Evolutionary conservation across 352 stramenopile genomes (phyloP), one percentile per base, ranked within the genome.

Genomic region (Phytophthora fragariaefolia): DNA sequence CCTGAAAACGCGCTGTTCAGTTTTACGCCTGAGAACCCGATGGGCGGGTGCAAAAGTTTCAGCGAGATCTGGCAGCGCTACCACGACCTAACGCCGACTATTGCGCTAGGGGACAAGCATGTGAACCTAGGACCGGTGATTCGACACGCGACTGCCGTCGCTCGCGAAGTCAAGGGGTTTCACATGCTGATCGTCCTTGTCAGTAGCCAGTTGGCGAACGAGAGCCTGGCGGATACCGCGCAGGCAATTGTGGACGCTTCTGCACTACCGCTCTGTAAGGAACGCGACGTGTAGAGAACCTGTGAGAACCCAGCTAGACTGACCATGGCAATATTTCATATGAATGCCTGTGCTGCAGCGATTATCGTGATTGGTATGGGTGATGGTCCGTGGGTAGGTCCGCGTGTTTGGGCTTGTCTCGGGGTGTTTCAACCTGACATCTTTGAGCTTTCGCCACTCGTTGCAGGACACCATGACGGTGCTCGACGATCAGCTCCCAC

Each of bases 121-220:
- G 90, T 76, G 13, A 93, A 86, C 60, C 92, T 93, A 47, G 87
- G 80, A 2, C 83, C 83, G 0, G 77, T 92, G 36, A 92, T 95
- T 68, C 45, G 72, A 4, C 59, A 92, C 51, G 67, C 87, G 5
- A 89, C 91, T 48, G 63, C 73, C 15, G 66, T 74, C 17, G 77
- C 82, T 4, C 43, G 76, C 17, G 43, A 68, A 20, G 76, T 83
- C 23, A 67, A 71, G 0, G 81, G 79, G 1, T 93, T 93, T 58
- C 87, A 95, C 64, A 93, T 95, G 51, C 62, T 95, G 17, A 75
- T 93, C 23, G 81, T 95, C 48, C 81, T 93, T n/a, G 77, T 62
- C 22, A 69, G 68, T 47, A 75, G 63, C 71, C 34, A 88, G 83
- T 53, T 87, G 85, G 1, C 74, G 77, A 66, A 75, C 84, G 26